Base-by-base conservation (phyloP, 2,329 filamentous ascomycete genomes). In the Pestalotiopsis sp. region DNA sequence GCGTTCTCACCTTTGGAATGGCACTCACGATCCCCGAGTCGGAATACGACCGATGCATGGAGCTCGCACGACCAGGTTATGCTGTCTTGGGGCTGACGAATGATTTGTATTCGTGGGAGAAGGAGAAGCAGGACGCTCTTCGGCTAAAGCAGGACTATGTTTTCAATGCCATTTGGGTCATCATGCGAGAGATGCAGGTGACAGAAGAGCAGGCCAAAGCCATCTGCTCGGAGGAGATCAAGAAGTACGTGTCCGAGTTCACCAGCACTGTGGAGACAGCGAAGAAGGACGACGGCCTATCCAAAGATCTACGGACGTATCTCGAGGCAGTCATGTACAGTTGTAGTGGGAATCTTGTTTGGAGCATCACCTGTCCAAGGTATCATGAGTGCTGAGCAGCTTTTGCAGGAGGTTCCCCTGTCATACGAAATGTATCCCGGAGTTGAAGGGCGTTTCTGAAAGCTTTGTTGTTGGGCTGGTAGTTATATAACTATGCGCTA, bases 71-170 rank as follows among this genome's bases (percentile, higher is more conserved):
- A 52, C 74, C 78, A 5, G 79, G 72, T 1, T 80, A 72, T 14
- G 70, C 72, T 11, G 76, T 75, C n/a, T 61, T 78, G 14, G 74
- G 74, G 4, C 74, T 83, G 9, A 75, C 74, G 9, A 83, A 83
- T 65, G 81, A 83, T 70, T 72, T 83, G 11, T 82, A 76, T 66
- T 83, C 81, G 0, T 82, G 74, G 73, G 71, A 77, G 20, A 81
- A 81, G 62, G 78, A 82, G 67, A 70, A 67, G 17, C 69, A 78
- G 17, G 80, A 74, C 4, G 79, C 80, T 9, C 58, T 69, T 49
- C 7, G 25, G 12, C 66, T 61, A 4, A 76, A 74, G 3, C 69
- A 74, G 17, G 65, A 70, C 49, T 69, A 79, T 67, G 79, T 82
- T 2, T 72, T 79, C 65, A 83, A 83, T 65, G 79, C 78, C 2